phyloP scores from a whole-genome alignment of 1,139 yeast species.

The Hansenula sp. region DNA sequence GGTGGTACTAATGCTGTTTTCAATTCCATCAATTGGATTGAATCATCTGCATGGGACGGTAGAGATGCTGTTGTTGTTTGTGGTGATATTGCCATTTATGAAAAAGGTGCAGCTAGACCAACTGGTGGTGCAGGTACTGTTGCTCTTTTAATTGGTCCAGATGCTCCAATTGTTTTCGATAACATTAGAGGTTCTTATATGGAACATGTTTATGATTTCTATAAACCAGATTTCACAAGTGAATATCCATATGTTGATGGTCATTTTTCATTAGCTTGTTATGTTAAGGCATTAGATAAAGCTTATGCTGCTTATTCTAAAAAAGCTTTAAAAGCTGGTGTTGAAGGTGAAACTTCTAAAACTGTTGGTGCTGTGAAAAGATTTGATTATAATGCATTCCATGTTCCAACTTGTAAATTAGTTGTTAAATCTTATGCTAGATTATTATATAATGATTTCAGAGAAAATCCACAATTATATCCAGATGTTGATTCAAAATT shows the following conservation, averaged over 20 bases:
- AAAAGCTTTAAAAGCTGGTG: constrained; percentile 63
- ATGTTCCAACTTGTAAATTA: constrained; percentile 96
- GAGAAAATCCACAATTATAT: constrained; percentile 53
- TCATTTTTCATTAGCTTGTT: constrained; percentile 90
- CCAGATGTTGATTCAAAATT: constrained; percentile 60
- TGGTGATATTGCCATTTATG: constrained; percentile 97
- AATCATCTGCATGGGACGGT: constrained; percentile 97
- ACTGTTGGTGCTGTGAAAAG: constrained; percentile 63
- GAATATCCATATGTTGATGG: constrained; percentile 99
- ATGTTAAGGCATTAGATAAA: constrained; percentile 87
- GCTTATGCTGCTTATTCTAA: constrained; percentile 80
- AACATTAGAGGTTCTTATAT: constrained; percentile 83
- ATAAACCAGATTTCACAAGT: constrained; percentile 93
- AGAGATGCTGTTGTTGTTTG: constrained; percentile 95
- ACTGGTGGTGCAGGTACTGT: constrained; percentile 99
- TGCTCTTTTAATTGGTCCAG: constrained; percentile 94
- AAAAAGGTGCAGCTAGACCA: constrained; percentile 97
- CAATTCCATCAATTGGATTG: constrained; percentile 94
- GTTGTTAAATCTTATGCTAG: constrained; percentile 93
- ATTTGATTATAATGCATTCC: constrained; percentile 96
- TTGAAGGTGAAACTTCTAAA: constrained; percentile 34
- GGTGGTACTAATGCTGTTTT: constrained; percentile 97
- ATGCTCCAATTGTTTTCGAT: constrained; percentile 94
- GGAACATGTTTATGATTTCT: constrained; percentile 97
- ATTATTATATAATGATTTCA: constrained; percentile 83